Evolutionary conservation across 345 rosid species (phyloP).

Genomic region (Acer yangbiense): DNA sequence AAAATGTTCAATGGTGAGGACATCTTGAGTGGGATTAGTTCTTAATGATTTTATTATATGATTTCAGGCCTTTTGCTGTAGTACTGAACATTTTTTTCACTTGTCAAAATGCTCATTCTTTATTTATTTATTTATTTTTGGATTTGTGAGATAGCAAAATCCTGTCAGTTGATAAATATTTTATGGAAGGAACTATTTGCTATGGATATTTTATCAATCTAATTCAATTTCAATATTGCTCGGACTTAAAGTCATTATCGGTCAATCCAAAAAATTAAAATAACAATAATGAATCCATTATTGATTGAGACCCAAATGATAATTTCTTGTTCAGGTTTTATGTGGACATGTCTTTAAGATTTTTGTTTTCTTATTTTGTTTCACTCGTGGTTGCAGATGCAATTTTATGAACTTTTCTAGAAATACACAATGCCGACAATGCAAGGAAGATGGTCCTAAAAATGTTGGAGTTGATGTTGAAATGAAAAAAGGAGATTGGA

Average conservation of each 20-base stretch:
- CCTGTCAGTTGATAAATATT: background rate
- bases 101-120: background rate
- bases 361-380: background rate
- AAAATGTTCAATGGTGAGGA: background rate
- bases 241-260: background rate
- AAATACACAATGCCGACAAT: conserved; percentile 47
- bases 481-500: conserved; percentile 75
- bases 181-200: background rate
- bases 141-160: background rate
- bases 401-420: conserved; percentile 53
- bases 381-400: conserved; percentile 44
- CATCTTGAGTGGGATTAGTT: background rate
- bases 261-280: background rate
- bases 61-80: background rate
- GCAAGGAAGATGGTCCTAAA: conserved; percentile 46
- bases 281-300: no score
- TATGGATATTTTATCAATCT: background rate
- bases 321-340: background rate
- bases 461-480: conserved; percentile 27
- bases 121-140: background rate
- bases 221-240: background rate
- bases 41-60: background rate
- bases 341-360: background rate
- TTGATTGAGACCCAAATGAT: no score
- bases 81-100: background rate